Base-by-base conservation (phyloP, 148 eudicot genomes). In the Camellia japonica region DNA sequence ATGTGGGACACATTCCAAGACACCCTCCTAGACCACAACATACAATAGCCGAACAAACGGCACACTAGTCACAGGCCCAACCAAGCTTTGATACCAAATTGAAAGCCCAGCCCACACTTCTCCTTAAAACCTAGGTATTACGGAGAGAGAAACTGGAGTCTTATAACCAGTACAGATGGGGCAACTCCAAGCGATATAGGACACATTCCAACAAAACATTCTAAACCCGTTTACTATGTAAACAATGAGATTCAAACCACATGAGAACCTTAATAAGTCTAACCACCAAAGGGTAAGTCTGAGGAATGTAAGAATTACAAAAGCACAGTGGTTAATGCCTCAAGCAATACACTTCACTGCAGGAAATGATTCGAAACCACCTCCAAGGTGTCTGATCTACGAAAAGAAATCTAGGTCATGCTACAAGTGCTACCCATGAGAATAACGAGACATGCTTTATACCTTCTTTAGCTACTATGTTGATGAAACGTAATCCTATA, bases 311-410 rank as follows among this genome's bases (percentile, higher is more conserved):
- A 30, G 9, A 64, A 20, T 58, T 23, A 52, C 18, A 76, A 64
- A 75, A 75, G 67, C 78, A 55, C 58, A 70, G 41, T 19, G 38
- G 56, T 30, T 4, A 59, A 23, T 59, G n/a, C n/a, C 69, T 62
- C 44, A 59, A 76, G 18, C 18, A 77, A 59, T 5, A 74, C 66
- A 58, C 38, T 58, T 43, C 54, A 75, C 61, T 16, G 78, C 52
- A 75, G 61, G 55, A 75, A 16, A 44, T 46, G 6, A 75, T 42
- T 19, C 15, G n/a, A 59, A 74, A 74, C 65, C 46, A 55, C 68
- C 46, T 73, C 43, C 12, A 54, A 12, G 43, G 3, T 13, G 38
- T 15, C 42, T 16, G 55, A 68, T 6, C 46, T 3, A 0, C 11
- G 56, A 60, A 60, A n/a, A 59, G 10, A 19, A 47, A 38, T 41